Base-by-base conservation (phyloP, 192 early-diverging fungal species). In the Helicostylum pulchrum region DNA sequence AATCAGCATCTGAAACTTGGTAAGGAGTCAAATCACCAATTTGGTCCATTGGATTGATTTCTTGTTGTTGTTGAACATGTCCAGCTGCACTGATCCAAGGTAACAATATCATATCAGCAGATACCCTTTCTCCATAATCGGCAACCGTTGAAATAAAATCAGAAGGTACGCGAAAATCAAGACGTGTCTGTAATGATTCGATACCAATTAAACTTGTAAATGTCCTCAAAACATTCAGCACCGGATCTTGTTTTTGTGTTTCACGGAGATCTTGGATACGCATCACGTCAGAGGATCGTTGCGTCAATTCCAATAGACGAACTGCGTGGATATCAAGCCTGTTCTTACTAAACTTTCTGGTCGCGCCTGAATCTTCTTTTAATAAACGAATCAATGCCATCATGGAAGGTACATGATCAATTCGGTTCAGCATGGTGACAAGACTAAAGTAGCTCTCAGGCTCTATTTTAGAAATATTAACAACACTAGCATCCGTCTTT, bases 241-340 rank as follows among this genome's bases (percentile, higher is more conserved):
- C 80, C 0, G 92, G 83, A 64, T 96, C 95, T 7, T 75, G 71
- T 4, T 79, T 74, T 8, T 87, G 60, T 9, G 85, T 91, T 30
- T 82, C 74, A 45, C 76, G 78, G 0, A 77, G 71, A 54, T 94
- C 89, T 17, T 82, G 71, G n/a, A 86, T 86, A 69, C 86, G 80
- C 85, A 97, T 88, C 10, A 95, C 74, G 11, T 86, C 81, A 0
- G 93, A 94, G 23, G 87, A 81, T 36, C 95, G 90, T 39, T 94
- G 85, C 5, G 88, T 90, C 15, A 92, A 68, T 64, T 88, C 85
- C 39, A 94, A 65, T 15, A 97, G 62, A n/a, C 94, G 87, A 42
- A 97, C 75, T 7, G 89, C 95, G 57, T 79, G 56, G 1, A 82
- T 62, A 5, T 71, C 57, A 51, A 48, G 48, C 9, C 44, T 55